phyloP scores from a whole-genome alignment of 2,329 filamentous ascomycete genomes.

The Nemania diffusa region DNA sequence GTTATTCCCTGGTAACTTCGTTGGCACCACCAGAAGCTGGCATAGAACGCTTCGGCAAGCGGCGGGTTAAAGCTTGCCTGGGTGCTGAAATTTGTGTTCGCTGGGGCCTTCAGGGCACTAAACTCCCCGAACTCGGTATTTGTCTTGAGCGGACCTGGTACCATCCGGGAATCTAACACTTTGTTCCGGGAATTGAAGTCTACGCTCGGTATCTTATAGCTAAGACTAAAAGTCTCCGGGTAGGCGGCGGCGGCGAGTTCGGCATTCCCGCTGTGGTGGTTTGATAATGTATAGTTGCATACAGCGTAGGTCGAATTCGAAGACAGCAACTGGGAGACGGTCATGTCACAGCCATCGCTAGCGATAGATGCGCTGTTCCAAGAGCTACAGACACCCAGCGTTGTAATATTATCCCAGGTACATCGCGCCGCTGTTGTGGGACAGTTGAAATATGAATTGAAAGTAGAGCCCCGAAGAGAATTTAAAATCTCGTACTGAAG shows the following conservation, averaged over 20 bases:
- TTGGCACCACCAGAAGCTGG: constrained; percentile 31
- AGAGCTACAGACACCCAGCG: constrained; percentile 31
- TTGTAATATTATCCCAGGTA: constrained; percentile 29
- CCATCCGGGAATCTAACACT: constrained; percentile 8
- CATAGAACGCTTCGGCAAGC: constrained; percentile 25
- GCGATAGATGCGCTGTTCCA: constrained; percentile 26
- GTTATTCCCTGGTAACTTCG: constrained; percentile 24
- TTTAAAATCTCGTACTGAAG: constrained; percentile 32
- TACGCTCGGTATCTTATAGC: constrained; percentile 9
- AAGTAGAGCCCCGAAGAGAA: constrained; percentile 21
- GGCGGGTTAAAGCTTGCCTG: constrained; percentile 20
- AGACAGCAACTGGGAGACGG: too few species aligned
- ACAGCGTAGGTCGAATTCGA: constrained; percentile 7
- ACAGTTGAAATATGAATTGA: constrained; percentile 30
- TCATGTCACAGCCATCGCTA: background rate
- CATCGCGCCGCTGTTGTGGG: constrained; percentile 30
- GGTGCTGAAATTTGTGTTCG: background rate
- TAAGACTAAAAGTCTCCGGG: background rate
- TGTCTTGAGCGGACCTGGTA: background rate
- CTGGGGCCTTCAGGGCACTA: constrained; percentile 24
- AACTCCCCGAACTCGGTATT: constrained; percentile 24
- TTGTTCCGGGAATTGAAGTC: constrained; percentile 17
- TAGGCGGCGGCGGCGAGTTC: background rate
- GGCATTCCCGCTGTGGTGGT: constrained; percentile 5
- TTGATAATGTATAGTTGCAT: constrained; percentile 18